These are phyloP conservation scores for Aspergillus fumigatus DNA, from an alignment of 2,329 filamentous ascomycete species.

Conservation along the genomic window DNA sequence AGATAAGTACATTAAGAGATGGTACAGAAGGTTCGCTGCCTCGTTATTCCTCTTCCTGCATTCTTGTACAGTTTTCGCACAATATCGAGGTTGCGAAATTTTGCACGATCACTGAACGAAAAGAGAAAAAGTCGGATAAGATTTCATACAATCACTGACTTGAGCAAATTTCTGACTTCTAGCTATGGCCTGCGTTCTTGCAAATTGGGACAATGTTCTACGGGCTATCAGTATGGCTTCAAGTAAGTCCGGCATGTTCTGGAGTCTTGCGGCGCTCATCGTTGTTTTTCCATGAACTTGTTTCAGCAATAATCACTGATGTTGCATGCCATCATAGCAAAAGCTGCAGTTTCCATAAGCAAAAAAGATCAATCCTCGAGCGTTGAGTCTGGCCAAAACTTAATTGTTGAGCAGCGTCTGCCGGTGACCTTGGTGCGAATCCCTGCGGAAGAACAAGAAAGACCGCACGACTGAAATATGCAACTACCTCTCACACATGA, in stretches of 20 bases:
- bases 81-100: slow-evolving; percentile 6
- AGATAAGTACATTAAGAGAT: slow-evolving; percentile 56
- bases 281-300: not conserved
- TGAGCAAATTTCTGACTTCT: slow-evolving; percentile 2
- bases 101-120: not conserved
- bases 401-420: slow-evolving; percentile 60
- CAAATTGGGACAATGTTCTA: slow-evolving; percentile 63
- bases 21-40: slow-evolving; percentile 53
- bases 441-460: slow-evolving; percentile 27
- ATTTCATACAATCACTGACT: not conserved
- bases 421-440: slow-evolving; percentile 43
- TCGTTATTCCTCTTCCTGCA: slow-evolving; percentile 2
- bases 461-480: not conserved
- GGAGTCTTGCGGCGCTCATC: not conserved
- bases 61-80: not conserved
- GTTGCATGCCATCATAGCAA: slow-evolving; percentile 18
- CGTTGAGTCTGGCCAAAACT: slow-evolving; percentile 48
- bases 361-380: slow-evolving; percentile 11
- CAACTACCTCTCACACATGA: not conserved
- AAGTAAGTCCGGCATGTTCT: slow-evolving; percentile 42
- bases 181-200: slow-evolving; percentile 63
- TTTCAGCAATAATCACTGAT: slow-evolving; percentile 3
- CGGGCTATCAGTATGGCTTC: slow-evolving; percentile 62
- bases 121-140: not conserved
- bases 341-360: slow-evolving; percentile 20